Conservation (phyloP, 345 rosid genomes). For the Dipteronia dyeriana region DNA sequence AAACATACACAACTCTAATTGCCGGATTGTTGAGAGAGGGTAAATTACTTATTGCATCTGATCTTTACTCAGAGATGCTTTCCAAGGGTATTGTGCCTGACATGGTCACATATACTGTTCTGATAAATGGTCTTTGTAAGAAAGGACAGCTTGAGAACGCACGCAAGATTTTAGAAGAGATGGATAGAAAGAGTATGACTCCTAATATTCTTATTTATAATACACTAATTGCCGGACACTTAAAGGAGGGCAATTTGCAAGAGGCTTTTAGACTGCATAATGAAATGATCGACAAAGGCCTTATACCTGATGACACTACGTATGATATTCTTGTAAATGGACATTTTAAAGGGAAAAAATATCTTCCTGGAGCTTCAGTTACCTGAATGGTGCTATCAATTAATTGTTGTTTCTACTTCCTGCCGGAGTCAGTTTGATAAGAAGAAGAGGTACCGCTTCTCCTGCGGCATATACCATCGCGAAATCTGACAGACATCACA, state of each 20-base stretch:
- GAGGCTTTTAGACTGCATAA: slow-evolving; percentile 74
- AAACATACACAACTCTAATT: slow-evolving; percentile 67
- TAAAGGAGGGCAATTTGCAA: slow-evolving; percentile 62
- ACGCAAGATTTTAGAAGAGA: slow-evolving; percentile 57
- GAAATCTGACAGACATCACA: background rate
- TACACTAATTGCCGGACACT: slow-evolving; percentile 63
- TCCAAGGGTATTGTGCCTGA: slow-evolving; percentile 61
- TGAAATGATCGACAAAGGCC: slow-evolving; percentile 88
- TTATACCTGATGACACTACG: slow-evolving; percentile 62
- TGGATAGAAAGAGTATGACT: slow-evolving; percentile 49
- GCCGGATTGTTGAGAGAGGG: slow-evolving; percentile 70
- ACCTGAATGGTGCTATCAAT: slow-evolving; percentile 16
- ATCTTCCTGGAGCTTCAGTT: slow-evolving; percentile 30
- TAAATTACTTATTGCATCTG: slow-evolving; percentile 51
- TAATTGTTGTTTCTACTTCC: slow-evolving; percentile 13
- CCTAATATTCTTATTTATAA: slow-evolving; percentile 69
- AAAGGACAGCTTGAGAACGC: slow-evolving; percentile 64
- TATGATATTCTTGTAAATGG: slow-evolving; percentile 69
- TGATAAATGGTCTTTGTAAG: slow-evolving; percentile 60
- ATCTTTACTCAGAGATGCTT: slow-evolving; percentile 71
- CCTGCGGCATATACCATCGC: background rate
- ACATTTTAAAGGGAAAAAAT: slow-evolving; percentile 26
- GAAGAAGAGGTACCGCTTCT: background rate
- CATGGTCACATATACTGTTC: slow-evolving; percentile 42
- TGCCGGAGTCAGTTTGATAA: background rate